Conservation (phyloP, 2,329 filamentous ascomycete genomes). For the Apiospora arundinis region DNA sequence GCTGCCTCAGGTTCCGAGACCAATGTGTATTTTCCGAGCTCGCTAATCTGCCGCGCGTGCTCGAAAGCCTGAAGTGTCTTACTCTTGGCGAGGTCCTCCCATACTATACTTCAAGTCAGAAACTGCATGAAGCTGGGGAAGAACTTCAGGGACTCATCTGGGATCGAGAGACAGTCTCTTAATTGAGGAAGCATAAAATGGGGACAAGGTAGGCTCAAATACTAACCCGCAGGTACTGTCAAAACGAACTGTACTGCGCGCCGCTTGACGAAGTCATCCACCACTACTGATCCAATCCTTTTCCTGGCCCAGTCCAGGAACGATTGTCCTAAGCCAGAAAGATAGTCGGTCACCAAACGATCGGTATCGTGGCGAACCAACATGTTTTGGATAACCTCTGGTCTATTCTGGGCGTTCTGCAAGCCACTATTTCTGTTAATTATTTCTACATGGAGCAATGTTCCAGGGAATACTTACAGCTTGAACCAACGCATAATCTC, state of each 20-base stretch:
- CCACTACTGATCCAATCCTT: not conserved
- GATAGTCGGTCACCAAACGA: not conserved
- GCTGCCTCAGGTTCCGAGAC: not conserved
- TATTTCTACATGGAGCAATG: too few relatives aligned
- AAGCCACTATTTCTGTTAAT: not conserved
- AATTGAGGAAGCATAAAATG: too few relatives aligned
- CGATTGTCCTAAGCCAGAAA: not conserved
- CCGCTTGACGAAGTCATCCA: accelerated
- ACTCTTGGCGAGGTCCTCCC: not conserved
- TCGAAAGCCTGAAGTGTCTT: not conserved
- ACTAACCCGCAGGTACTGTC: not conserved
- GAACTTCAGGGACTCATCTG: too few relatives aligned
- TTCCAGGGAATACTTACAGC: not conserved
- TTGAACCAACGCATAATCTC: not conserved
- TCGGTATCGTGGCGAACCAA: not conserved
- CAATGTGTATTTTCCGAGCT: not conserved
- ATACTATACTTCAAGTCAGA: not conserved
- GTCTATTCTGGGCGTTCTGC: not conserved
- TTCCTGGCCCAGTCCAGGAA: not conserved
- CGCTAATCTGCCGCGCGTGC: not conserved
- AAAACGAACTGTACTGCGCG: not conserved
- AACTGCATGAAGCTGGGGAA: not conserved
- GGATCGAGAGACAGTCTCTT: too few relatives aligned
- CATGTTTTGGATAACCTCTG: not conserved
- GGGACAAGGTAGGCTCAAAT: not conserved